Base-by-base conservation (phyloP, 2,329 filamentous ascomycete genomes). In the Alternaria ventricosa region DNA sequence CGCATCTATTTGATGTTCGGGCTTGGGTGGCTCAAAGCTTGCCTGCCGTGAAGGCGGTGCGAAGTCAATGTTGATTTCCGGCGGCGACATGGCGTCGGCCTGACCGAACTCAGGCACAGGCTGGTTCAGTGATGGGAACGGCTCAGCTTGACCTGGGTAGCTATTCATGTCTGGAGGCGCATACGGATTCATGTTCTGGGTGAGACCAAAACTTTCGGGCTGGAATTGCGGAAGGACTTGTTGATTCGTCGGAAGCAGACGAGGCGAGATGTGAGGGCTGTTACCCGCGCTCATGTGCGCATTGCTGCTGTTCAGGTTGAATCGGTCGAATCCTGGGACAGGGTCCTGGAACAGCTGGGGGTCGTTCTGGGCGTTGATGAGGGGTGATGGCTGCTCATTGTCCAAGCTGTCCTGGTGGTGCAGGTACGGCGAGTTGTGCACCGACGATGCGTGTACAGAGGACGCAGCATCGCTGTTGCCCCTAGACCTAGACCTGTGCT, bases 1-100 rank as follows among this genome's bases (percentile, higher is more conserved):
- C 5, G 94, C 93, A 78, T 96, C 92, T 67, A 90, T 86, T 78
- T 75, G 81, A 69, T 89, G 83, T n/a, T 85, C 84, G 28, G 86
- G 81, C 74, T 92, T 92, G 20, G 86, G 84, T 27, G 87, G 87
- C 66, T 90, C 91, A 75, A 92, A 91, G 70, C 85, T 88, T 57
- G 85, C 87, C 72, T 88, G 88, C 61, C 87, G 83, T 56, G 91
- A 88, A 9, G 90, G 90, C 23, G 94, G 94, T 15, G 94, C 94
- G 79, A 93, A 94, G 77, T 97, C 92, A 71, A 97, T 96, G 76
- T 96, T 97, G 80, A 97, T 97, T 55, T 94, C 92, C 0, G 94
- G 94, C n/a, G 94, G 92, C 4, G 91, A 91, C 90, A 97, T 96
- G 70, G 92, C 87, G 54, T 90, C 88, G 49, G 87, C 88, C 75